Evolutionary conservation across 805 yeast species (phyloP).

Genomic region (Komagataella ulmi): DNA sequence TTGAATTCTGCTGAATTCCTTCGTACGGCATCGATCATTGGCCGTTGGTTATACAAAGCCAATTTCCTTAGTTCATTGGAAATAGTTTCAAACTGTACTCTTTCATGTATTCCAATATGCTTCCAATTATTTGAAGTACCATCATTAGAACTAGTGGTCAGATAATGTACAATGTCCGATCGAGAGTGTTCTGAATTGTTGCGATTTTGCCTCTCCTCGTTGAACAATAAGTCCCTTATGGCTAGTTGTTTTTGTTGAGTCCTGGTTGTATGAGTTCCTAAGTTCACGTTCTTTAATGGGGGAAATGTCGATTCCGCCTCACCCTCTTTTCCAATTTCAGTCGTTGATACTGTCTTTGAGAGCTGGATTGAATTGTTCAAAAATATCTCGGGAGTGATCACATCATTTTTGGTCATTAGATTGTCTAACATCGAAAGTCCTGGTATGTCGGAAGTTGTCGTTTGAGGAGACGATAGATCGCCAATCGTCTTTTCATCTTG

Average conservation of each 20-base stretch:
- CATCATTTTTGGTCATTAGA: neutral
- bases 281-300: neutral
- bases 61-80: slow-evolving; percentile 16
- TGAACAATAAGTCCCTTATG: slow-evolving; percentile 7
- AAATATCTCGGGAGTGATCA: neutral
- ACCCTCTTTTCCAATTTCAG: neutral
- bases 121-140: slow-evolving; percentile 13
- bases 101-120: slow-evolving; percentile 12
- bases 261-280: slow-evolving; percentile 8
- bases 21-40: slow-evolving; percentile 10
- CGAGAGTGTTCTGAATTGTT: neutral
- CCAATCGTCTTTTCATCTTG: neutral
- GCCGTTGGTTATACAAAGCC: slow-evolving; percentile 12
- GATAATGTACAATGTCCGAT: slow-evolving; percentile 2
- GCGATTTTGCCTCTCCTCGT: neutral
- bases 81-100: slow-evolving; percentile 14
- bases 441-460: neutral
- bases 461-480: neutral
- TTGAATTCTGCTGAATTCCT: neutral
- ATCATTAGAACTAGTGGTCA: slow-evolving; percentile 4
- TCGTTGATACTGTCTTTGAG: neutral
- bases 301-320: neutral
- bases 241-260: slow-evolving; percentile 15
- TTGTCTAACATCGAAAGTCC: neutral
- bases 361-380: neutral